Conservation (phyloP, 139 green algal genomes). For the Coelastrella sp. region DNA sequence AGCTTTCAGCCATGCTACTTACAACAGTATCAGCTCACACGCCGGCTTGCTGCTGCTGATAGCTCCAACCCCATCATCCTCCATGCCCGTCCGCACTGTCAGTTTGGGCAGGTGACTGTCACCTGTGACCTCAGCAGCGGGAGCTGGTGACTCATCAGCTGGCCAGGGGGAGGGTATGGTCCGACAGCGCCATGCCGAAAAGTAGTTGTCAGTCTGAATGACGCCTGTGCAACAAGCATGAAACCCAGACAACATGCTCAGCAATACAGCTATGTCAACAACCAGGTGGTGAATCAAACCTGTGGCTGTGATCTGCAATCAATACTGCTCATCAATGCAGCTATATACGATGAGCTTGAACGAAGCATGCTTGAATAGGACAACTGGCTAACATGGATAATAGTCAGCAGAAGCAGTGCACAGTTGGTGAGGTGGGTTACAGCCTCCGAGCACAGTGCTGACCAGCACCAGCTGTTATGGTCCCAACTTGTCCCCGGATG, state of each 20-base stretch:
- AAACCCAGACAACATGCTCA: neutral
- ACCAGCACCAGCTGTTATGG: too few species aligned
- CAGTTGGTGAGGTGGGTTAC: too few species aligned
- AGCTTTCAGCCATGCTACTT: neutral
- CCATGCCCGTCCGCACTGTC: neutral
- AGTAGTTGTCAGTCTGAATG: constrained; percentile 41
- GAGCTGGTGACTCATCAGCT: neutral
- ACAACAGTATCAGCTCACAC: constrained; percentile 33
- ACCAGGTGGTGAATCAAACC: neutral
- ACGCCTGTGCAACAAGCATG: constrained; percentile 12
- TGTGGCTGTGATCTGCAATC: too few species aligned
- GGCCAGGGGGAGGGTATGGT: constrained; percentile 35
- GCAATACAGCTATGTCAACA: neutral
- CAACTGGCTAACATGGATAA: too few species aligned
- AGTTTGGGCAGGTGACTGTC: neutral
- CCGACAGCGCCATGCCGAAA: constrained; percentile 23
- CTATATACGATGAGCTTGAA: too few species aligned
- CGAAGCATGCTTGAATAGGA: too few species aligned
- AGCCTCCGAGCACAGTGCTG: too few species aligned
- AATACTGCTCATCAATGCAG: too few species aligned
- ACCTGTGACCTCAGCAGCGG: neutral
- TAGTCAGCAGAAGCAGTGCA: too few species aligned
- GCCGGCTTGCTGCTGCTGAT: constrained; percentile 36
- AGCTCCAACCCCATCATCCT: neutral
- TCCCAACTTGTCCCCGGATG: too few species aligned